Evolutionary conservation across 805 yeast genomes (phyloP).

Genomic region (Metschnikowia corniflorae): DNA sequence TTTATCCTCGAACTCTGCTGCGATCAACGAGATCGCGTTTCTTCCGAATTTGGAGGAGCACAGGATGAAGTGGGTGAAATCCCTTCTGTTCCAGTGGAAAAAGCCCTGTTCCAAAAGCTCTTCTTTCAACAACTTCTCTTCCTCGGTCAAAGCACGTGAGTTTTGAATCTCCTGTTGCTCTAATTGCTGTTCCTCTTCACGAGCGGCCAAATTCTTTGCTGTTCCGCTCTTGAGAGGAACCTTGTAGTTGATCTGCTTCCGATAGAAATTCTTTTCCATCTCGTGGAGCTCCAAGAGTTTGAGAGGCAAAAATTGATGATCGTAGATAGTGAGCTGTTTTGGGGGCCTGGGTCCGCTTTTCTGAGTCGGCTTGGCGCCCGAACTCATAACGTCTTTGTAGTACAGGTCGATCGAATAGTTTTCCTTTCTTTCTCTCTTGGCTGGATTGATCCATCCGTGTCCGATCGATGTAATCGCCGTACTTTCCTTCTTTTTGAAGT

Average conservation of each 20-base stretch:
- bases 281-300: slow-evolving; percentile 73
- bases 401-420: slow-evolving; percentile 87
- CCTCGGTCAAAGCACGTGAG: slow-evolving; percentile 79
- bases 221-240: slow-evolving; percentile 63
- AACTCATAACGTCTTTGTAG: slow-evolving; percentile 72
- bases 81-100: slow-evolving; percentile 81
- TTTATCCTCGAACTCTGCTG: slow-evolving; percentile 79
- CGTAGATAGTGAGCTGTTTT: slow-evolving; percentile 74
- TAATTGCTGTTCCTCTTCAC: slow-evolving; percentile 45
- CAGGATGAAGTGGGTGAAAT: slow-evolving; percentile 77
- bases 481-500: slow-evolving; percentile 59
- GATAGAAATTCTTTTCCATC: slow-evolving; percentile 72
- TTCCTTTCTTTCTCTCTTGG: slow-evolving; percentile 79
- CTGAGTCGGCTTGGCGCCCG: slow-evolving; percentile 46
- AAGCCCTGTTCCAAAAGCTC: slow-evolving; percentile 65
- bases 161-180: slow-evolving; percentile 72
- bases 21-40: slow-evolving; percentile 63
- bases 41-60: slow-evolving; percentile 79
- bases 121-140: slow-evolving; percentile 63
- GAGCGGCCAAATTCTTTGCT: slow-evolving; percentile 27
- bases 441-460: slow-evolving; percentile 77
- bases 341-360: slow-evolving; percentile 75
- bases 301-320: slow-evolving; percentile 89
- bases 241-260: slow-evolving; percentile 60
- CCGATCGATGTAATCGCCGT: slow-evolving; percentile 46